Evolutionary conservation across 352 stramenopile genomes (phyloP).

Genomic region (Phytophthora syringae): DNA sequence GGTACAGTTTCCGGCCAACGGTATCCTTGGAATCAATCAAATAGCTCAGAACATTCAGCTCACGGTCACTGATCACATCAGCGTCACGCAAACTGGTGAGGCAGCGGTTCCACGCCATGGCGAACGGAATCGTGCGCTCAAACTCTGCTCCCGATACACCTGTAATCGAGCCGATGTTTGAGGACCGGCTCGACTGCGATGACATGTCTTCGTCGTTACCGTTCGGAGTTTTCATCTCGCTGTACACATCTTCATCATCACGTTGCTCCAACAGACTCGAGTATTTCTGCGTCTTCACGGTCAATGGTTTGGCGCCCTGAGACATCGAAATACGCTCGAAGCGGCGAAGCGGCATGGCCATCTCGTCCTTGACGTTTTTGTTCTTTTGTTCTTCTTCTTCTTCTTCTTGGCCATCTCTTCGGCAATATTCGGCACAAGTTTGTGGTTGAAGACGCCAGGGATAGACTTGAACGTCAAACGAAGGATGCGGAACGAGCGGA

Average conservation of each 20-base stretch:
- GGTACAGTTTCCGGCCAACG: slow-evolving; percentile 74
- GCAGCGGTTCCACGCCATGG: slow-evolving; percentile 87
- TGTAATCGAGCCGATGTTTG: slow-evolving; percentile 74
- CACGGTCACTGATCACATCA: slow-evolving; percentile 82
- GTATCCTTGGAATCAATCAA: slow-evolving; percentile 83
- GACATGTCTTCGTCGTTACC: slow-evolving; percentile 67
- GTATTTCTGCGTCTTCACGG: slow-evolving; percentile 87
- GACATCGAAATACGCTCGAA: slow-evolving; percentile 89
- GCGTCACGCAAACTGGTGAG: slow-evolving; percentile 75
- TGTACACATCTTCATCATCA: slow-evolving; percentile 62
- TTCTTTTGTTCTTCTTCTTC: slow-evolving; percentile 66
- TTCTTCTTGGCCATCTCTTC: slow-evolving; percentile 79
- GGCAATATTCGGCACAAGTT: slow-evolving; percentile 83
- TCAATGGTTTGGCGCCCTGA: slow-evolving; percentile 74
- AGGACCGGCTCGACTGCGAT: slow-evolving; percentile 52
- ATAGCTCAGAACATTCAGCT: slow-evolving; percentile 86
- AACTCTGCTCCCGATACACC: slow-evolving; percentile 81
- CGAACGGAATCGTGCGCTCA: slow-evolving; percentile 84
- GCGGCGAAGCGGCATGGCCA: slow-evolving; percentile 64
- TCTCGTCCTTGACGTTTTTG: slow-evolving; percentile 59
- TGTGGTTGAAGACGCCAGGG: slow-evolving; percentile 85
- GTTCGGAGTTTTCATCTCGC: slow-evolving; percentile 65
- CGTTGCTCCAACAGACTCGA: slow-evolving; percentile 71
- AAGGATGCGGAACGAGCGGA: slow-evolving; percentile 86
- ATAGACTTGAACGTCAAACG: slow-evolving; percentile 87